Conservation (phyloP, 164 flowering plant species). For the Aristolochia contorta region DNA sequence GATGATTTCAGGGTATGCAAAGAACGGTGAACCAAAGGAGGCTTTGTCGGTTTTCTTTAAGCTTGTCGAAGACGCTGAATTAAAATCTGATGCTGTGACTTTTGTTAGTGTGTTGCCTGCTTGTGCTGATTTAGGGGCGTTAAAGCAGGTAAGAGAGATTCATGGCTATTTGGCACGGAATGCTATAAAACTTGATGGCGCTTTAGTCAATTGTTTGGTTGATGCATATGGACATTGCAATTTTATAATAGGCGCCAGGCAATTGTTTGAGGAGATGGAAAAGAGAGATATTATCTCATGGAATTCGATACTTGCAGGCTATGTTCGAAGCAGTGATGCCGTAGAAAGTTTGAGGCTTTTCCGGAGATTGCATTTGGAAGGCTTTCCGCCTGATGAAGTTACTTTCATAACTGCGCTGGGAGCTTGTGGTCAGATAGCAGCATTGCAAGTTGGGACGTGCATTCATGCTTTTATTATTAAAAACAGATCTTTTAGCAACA, state of each 20-base stretch:
- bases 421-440: conserved; percentile 19
- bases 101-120: conserved; percentile 23
- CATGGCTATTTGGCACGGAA: conserved; percentile 29
- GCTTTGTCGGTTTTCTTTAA: conserved; percentile 15
- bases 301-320: conserved; percentile 19
- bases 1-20: conserved; percentile 30
- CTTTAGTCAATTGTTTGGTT: conserved; percentile 31
- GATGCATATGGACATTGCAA: conserved; percentile 27
- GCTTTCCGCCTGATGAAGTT: conserved; percentile 3
- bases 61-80: conserved; percentile 17
- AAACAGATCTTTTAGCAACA: conserved; percentile 11
- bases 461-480: conserved; percentile 13
- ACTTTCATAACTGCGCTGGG: conserved; percentile 15
- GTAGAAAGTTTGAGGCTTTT: conserved; percentile 12
- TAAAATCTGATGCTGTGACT: conserved; percentile 22
- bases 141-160: conserved; percentile 25
- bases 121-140: conserved; percentile 19
- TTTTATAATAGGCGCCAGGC: conserved; percentile 13
- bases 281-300: conserved; percentile 17
- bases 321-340: conserved; percentile 12
- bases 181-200: conserved; percentile 8
- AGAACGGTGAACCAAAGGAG: conserved; percentile 21
- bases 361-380: too few species aligned
- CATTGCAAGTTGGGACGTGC: conserved; percentile 19
- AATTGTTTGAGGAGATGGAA: conserved; percentile 15